Base-by-base conservation (phyloP, 768 basidiomycete species). In the Kwoniella pini region DNA sequence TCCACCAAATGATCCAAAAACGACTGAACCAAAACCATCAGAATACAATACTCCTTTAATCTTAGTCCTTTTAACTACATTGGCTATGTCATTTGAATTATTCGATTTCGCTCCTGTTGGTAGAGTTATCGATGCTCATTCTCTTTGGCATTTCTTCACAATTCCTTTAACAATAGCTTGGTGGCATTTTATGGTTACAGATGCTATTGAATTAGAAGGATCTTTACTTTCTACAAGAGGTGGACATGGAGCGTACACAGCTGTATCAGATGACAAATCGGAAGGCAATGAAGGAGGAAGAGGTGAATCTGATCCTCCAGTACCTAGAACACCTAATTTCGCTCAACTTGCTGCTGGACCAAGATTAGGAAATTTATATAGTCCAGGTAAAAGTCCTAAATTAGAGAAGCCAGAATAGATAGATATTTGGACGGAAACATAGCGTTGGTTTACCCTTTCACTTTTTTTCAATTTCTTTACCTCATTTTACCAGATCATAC, bases 121-220 rank as follows among this genome's bases (percentile, higher is more conserved):
- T n/a, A 78, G 92, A 31, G 76, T 86, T 6, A 81, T 97, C 19
- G 95, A 98, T 73, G 92, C 94, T 0, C 96, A 97, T 77, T 83
- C 91, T 2, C 79, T 98, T 15, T 98, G 95, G 96, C 95, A 99
- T 77, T 81, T 89, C 7, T 83, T 85, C 3, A 99, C 95, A 0
- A 87, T 84, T 0, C 87, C 88, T 0, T 84, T 98, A 30, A 85
- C 86, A 3, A 71, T 83, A 46, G 81, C 84, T 45, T 97, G 95
- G 93, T 98, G 95, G 70, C 80, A 83, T n/a, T 94, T 95, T 68
- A 39, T 71, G 17, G 30, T 26, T 22, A 44, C 49, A 5, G 72
- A 74, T 45, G 62, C 72, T 7, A 68, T 74, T 21, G 68, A 67
- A 21, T 28, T 69, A 1, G 72, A 74, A 57, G 67, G 64, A 2